Evolutionary conservation across 1,139 yeast species (phyloP), one percentile per base, ranked within the genome.

Genomic region (Magnusiomyces suaveolens): DNA sequence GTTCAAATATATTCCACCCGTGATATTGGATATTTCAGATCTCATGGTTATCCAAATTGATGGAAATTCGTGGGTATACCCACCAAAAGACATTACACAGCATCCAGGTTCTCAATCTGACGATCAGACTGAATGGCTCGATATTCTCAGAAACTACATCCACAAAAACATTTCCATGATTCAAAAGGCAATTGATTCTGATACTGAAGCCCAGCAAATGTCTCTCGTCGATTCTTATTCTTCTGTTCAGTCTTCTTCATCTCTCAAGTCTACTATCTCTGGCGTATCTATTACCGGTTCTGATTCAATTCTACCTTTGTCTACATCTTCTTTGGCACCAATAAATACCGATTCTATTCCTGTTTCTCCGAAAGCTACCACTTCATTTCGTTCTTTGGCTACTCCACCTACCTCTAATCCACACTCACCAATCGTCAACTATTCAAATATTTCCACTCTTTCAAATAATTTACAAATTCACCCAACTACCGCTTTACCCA

Each of bases 21-120:
- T 76, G 12, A 68, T 83, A 33, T 76, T 82, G 0, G 79, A 77
- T 44, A 67, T 87, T 60, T 67, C 72, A 1, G 75, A 74, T 53
- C 73, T 87, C 52, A 76, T 78, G 57, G 77, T 84, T 53, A 71
- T 87, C n/a, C 92, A 85, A 63, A 73, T 84, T 4, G 81, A 80
- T 16, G 81, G 78, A 43, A 86, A 87, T 60, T 88, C 89, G 1
- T 73, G 86, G 53, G 65, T 76, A 1, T 62, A 75, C 55, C 85
- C 87, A 0, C 74, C 83, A 3, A 52, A 69, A 62, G 58, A 67
- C 59, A 48, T 75, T 66, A 59, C 79, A 66, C 58, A 60, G 20
- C 59, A 53, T 49, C 64, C 63, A 12, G 62, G 63, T 10, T 69
- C 69, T 52, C 75, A 72, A 56, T 65, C 68, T 41, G 68, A 74